phyloP scores from a whole-genome alignment of 805 yeast species.

The Brettanomyces sp. region DNA sequence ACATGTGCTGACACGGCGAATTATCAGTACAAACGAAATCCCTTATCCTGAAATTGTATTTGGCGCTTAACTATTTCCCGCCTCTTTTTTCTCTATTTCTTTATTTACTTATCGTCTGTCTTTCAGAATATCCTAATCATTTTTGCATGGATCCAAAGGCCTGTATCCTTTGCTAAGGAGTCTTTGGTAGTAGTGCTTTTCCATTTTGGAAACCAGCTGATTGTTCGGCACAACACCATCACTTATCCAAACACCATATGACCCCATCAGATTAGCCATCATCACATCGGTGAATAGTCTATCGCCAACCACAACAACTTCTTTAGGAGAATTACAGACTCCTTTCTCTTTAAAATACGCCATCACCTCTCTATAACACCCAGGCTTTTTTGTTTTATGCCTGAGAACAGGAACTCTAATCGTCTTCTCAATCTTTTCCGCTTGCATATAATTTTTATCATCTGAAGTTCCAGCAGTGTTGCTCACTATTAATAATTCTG shows the following conservation, averaged over 20 bases:
- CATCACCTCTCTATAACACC: slow-evolving; percentile 63
- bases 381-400: slow-evolving; percentile 74
- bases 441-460: slow-evolving; percentile 53
- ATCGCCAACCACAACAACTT: slow-evolving; percentile 86
- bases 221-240: slow-evolving; percentile 61
- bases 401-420: slow-evolving; percentile 65
- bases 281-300: slow-evolving; percentile 83
- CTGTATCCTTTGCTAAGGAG: background rate
- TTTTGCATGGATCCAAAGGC: background rate
- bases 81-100: background rate
- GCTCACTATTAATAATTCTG: slow-evolving; percentile 65
- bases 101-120: background rate
- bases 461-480: slow-evolving; percentile 90
- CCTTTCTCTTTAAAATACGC: slow-evolving; percentile 45
- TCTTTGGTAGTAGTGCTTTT: slow-evolving; percentile 27
- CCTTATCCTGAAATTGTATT: background rate
- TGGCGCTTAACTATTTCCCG: background rate
- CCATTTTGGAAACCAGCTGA: slow-evolving; percentile 42
- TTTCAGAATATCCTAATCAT: background rate
- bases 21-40: background rate
- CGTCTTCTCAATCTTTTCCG: slow-evolving; percentile 46
- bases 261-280: slow-evolving; percentile 92
- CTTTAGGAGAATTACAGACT: slow-evolving; percentile 37
- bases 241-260: slow-evolving; percentile 74
- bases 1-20: background rate